Evolutionary conservation across 2,329 filamentous ascomycete genomes (phyloP).

Genomic region (Podosphaera xanthii): DNA sequence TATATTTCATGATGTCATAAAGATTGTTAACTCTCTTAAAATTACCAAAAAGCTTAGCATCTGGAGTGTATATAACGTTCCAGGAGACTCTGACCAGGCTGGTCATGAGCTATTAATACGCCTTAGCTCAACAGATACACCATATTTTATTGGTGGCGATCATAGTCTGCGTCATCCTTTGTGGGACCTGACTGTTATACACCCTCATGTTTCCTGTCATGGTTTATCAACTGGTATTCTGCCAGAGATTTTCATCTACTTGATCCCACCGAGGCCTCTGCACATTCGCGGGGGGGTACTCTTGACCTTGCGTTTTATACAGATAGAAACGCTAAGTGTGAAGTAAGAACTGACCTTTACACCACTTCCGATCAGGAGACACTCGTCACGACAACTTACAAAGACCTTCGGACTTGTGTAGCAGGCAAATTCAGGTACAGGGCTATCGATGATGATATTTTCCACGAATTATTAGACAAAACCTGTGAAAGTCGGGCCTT

Average conservation of each 20-base stretch:
- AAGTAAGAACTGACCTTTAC: neutral
- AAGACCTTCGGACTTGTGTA: too few species aligned
- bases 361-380: neutral
- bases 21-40: neutral
- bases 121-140: neutral
- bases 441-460: too few species aligned
- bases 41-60: neutral
- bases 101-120: neutral
- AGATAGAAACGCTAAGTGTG: neutral
- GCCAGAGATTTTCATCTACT: neutral
- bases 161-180: neutral
- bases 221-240: neutral
- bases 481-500: too few species aligned
- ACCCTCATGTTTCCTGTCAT: neutral
- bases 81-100: neutral
- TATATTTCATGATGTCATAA: neutral
- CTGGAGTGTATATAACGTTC: neutral
- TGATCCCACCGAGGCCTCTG: neutral
- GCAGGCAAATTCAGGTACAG: too few species aligned
- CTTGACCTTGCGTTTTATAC: neutral
- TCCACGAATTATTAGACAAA: too few species aligned
- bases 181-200: neutral
- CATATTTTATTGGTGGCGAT: neutral
- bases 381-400: neutral
- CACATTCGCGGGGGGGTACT: neutral